Evolutionary conservation across 2,329 filamentous ascomycete genomes (phyloP), one percentile per base, ranked within the genome.

Genomic region (Phialophora tarda): DNA sequence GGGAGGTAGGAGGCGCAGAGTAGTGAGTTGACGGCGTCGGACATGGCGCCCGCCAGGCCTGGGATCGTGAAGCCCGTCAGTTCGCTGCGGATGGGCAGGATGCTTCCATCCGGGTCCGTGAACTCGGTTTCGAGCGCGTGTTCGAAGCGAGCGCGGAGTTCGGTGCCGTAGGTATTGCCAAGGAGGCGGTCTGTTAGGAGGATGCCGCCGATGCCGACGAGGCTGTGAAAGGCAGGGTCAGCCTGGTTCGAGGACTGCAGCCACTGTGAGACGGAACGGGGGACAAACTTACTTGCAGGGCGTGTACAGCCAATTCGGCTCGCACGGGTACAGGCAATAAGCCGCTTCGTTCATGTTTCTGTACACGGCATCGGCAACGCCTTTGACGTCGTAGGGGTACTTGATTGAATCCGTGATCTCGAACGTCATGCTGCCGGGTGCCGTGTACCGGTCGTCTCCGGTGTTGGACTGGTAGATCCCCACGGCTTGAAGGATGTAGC

Each of bases 271-370:
- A 21, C 7, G 48, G 53, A 41, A n/a, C n/a, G 26, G 30, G 30
- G 30, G 30, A 30, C 23, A 62, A 30, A 38, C 65, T 55, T 58
- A 67, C 65, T 69, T 69, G 62, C 67, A 69, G 12, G 58, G 44
- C 17, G 67, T 67, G 58, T 69, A 69, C 12, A 67, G 56, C 67
- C 67, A 69, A 30, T 69, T 69, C 1, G 67, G 67, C 59, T 69
- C 67, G 48, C 67, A 69, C 11, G 61, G 57, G 44, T 67, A 69
- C 10, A 69, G 62, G 44, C 67, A 69, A 28, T 64, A 69, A 12
- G 64, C 24, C 28, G 34, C 53, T 32, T 69, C 64, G 57, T 63
- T 54, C 64, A 63, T 64, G 44, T 69, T 69, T 23, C 65, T 59
- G 50, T 65, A 30, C 14, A 67, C 64, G 1, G 67, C 64, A 21